A percentile compares a stretch with the other conserved stretches of the same genome.
phyloP scores from a whole-genome alignment of 371 early-diverging fungal genomes.

The Mucor piriformis region DNA sequence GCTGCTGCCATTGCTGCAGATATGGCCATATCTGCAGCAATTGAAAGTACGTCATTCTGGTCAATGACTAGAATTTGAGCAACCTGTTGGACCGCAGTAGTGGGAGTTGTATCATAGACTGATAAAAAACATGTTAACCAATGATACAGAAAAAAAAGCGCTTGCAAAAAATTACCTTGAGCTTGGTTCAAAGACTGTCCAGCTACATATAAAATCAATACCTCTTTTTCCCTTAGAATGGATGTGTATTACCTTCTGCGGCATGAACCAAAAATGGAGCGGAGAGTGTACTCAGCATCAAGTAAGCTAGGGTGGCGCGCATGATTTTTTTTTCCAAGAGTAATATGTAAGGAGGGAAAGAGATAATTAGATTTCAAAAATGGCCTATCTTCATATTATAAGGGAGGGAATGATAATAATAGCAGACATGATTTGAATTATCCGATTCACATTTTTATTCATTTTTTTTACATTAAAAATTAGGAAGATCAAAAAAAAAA shows the following conservation, averaged over 20 bases:
- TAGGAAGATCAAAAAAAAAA: neutral
- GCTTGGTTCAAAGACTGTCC: too few relatives aligned
- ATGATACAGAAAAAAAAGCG: too few relatives aligned
- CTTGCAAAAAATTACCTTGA: too few relatives aligned
- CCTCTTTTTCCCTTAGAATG: neutral
- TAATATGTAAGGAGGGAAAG: neutral
- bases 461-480: constrained; percentile 1
- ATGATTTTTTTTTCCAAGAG: neutral
- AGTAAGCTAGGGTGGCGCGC: neutral
- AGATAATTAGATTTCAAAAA: neutral
- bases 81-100: neutral
- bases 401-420: neutral
- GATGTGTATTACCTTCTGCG: neutral
- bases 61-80: neutral
- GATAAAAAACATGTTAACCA: too few relatives aligned
- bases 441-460: neutral
- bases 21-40: neutral
- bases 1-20: neutral
- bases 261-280: neutral
- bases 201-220: neutral
- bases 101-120: neutral
- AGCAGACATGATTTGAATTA: neutral
- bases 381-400: neutral
- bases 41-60: neutral
- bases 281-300: neutral